Evolutionary conservation across 2,329 filamentous ascomycete species (phyloP).

Genomic region (Beauveria bassiana): DNA sequence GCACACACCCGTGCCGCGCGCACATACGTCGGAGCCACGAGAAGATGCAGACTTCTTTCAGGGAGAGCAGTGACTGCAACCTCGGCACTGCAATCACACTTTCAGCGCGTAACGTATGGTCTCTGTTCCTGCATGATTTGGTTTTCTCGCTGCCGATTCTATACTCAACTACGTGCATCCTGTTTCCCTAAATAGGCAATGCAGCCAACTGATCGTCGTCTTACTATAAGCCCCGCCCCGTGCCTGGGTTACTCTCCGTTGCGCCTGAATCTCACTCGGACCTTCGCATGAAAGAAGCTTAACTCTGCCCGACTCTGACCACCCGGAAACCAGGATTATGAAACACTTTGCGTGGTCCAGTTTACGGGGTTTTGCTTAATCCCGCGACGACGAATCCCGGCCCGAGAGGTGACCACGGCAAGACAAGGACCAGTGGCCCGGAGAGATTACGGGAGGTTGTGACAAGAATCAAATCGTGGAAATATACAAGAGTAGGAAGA

Average conservation of each 20-base stretch:
- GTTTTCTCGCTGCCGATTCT: too few species aligned
- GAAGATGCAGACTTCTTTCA: too few species aligned
- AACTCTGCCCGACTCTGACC: neutral
- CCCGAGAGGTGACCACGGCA: neutral
- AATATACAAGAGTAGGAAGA: too few species aligned
- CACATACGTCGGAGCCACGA: too few species aligned
- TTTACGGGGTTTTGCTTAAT: neutral
- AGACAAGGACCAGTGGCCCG: neutral
- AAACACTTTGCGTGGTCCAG: neutral
- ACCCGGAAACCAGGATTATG: neutral
- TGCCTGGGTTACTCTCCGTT: neutral
- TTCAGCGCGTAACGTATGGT: too few species aligned
- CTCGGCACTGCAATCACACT: too few species aligned
- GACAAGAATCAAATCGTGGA: too few species aligned
- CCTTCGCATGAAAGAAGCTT: slow-evolving; percentile 1
- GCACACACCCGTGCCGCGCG: too few species aligned
- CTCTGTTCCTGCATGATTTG: too few species aligned
- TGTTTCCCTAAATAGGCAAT: slow-evolving; percentile 2
- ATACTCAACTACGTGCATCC: neutral
- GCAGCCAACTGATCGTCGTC: slow-evolving; percentile 5
- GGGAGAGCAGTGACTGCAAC: too few species aligned
- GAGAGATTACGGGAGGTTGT: too few species aligned
- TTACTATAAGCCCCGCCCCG: slow-evolving; percentile 2
- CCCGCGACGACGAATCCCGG: neutral
- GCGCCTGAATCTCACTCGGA: slow-evolving; percentile 6